phyloP scores from a whole-genome alignment of 371 early-diverging fungal genomes.

The Syncephalastrum monosporum region DNA sequence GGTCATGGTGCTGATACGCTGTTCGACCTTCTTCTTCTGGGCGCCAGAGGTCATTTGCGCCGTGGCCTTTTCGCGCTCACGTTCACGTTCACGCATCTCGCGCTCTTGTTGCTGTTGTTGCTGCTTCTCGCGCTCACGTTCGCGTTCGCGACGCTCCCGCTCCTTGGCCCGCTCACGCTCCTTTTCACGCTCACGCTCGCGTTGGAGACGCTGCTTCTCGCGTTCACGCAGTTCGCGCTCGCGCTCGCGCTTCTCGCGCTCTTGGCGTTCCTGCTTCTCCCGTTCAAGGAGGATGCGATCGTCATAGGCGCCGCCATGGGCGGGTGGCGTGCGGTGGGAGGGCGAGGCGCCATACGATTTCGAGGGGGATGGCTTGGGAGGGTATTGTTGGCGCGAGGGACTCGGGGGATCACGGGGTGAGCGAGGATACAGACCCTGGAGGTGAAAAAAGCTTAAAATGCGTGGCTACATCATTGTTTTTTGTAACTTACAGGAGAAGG shows the following conservation, averaged over 20 bases:
- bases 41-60: conserved; percentile 28
- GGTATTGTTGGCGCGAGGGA: conserved; percentile 14
- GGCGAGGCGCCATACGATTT: conserved; percentile 24
- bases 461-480: no score
- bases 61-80: conserved; percentile 27
- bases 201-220: conserved; percentile 30
- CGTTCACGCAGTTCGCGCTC: conserved; percentile 14
- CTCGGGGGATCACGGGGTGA: conserved; percentile 18
- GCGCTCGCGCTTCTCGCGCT: conserved; percentile 10
- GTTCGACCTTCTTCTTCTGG: conserved; percentile 59
- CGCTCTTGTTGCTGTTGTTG: conserved; percentile 18
- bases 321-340: conserved; percentile 15
- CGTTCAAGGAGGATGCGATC: conserved; percentile 22
- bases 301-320: conserved; percentile 27
- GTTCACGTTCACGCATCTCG: conserved; percentile 15
- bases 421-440: conserved; percentile 15
- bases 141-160: conserved; percentile 28
- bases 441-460: not conserved
- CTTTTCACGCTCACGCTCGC: conserved; percentile 18
- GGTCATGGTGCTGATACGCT: conserved; percentile 82
- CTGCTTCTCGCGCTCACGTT: conserved; percentile 25
- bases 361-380: conserved; percentile 19
- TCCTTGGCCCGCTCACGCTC: conserved; percentile 4
- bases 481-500: conserved; percentile 23
- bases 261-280: conserved; percentile 15